A percentile compares a stretch with the other conserved stretches of the same genome.
phyloP scores from a whole-genome alignment of 139 green algal genomes.

The Closterium sp. region DNA sequence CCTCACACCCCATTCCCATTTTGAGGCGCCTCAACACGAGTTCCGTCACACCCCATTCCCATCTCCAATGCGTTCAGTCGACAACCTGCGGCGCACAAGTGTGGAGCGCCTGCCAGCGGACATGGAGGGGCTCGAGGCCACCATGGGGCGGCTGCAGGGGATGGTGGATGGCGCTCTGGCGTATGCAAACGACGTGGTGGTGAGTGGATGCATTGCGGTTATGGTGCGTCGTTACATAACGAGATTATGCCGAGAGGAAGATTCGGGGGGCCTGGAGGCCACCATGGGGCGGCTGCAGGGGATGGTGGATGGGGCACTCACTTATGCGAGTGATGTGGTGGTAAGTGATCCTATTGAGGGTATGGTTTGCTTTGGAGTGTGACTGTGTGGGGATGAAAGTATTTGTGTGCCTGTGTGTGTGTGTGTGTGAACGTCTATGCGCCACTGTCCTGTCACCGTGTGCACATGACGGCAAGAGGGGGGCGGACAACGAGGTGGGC shows the following conservation, averaged over 20 bases:
- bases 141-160: constrained; percentile 64
- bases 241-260: neutral
- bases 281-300: constrained; percentile 65
- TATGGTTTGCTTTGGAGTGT: too few relatives aligned
- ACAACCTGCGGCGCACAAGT: constrained; percentile 60
- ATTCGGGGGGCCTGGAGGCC: constrained; percentile 70
- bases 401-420: too few relatives aligned
- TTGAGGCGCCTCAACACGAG: too few relatives aligned
- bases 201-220: constrained; percentile 31
- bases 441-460: too few relatives aligned
- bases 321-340: constrained; percentile 83
- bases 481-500: constrained; percentile 70
- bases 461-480: constrained; percentile 61
- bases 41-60: too few relatives aligned
- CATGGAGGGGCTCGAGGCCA: constrained; percentile 68
- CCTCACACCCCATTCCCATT: too few relatives aligned
- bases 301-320: constrained; percentile 62
- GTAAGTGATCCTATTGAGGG: constrained; percentile 14
- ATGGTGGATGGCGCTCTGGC: constrained; percentile 62
- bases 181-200: constrained; percentile 83
- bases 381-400: too few relatives aligned
- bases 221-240: neutral
- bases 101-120: constrained; percentile 61
- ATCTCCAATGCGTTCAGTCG: constrained; percentile 62
- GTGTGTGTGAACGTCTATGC: too few relatives aligned